These are phyloP conservation scores for Apiospora saccharicola DNA, from an alignment of 2,329 filamentous ascomycete species.

Conservation along the genomic window DNA sequence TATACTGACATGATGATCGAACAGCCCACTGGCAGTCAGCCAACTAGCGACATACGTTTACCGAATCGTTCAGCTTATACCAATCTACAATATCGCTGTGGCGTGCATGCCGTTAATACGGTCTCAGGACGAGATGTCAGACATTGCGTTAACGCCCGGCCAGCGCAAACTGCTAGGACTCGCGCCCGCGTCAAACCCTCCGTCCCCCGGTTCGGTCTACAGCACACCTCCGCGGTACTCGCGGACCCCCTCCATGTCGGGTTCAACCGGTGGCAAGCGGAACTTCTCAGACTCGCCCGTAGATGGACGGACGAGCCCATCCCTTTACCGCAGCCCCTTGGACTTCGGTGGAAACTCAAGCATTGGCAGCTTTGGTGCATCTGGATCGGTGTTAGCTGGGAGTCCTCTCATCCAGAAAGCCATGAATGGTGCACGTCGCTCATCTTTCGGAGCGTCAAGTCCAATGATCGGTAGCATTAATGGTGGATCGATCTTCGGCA, in stretches of 20 bases:
- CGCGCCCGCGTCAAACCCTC: constrained; percentile 66
- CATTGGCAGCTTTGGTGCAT: constrained; percentile 27
- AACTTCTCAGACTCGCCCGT: constrained; percentile 66
- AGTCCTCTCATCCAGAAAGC: constrained; percentile 74
- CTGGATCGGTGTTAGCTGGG: constrained; percentile 52
- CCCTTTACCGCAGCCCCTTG: constrained; percentile 39
- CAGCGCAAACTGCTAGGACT: constrained; percentile 88
- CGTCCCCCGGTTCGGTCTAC: constrained; percentile 75
- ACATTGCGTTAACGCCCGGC: constrained; percentile 89
- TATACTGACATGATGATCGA: constrained; percentile 30
- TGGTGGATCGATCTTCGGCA: constrained; percentile 57
- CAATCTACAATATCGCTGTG: constrained; percentile 73
- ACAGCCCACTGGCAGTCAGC: constrained; percentile 34
- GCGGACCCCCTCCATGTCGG: constrained; percentile 71
- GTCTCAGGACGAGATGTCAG: constrained; percentile 77
- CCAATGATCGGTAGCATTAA: constrained; percentile 59
- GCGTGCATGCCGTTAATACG: constrained; percentile 78
- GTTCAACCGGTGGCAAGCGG: constrained; percentile 67
- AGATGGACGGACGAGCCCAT: constrained; percentile 55
- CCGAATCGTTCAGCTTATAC: constrained; percentile 60
- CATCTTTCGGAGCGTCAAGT: constrained; percentile 66
- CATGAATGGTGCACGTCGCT: constrained; percentile 62
- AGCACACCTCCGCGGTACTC: constrained; percentile 89
- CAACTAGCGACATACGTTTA: constrained; percentile 47
- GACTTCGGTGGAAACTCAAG: constrained; percentile 43